Percentiles rank a stretch among this genome's conserved stretches.
Evolutionary conservation across 805 yeast genomes (phyloP).

Genomic region (Hanseniaspora hatyaiensis): DNA sequence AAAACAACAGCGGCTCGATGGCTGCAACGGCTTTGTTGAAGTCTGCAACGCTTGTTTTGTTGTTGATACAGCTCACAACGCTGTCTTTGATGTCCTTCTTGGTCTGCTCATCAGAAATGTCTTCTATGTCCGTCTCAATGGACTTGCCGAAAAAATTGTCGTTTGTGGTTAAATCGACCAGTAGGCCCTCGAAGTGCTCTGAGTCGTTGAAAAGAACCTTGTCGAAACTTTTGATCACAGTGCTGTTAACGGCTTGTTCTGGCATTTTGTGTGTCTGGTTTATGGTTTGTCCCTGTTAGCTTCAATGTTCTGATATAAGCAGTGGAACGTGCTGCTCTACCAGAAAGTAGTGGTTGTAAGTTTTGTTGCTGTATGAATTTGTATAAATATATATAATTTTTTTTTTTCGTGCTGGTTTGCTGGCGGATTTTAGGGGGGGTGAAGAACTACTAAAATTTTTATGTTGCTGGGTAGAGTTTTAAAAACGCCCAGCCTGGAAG

Average conservation of each 20-base stretch:
- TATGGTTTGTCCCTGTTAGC: background rate
- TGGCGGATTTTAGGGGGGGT: no score
- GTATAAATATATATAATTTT: no score
- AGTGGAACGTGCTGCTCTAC: no score
- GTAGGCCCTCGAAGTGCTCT: constrained; percentile 11
- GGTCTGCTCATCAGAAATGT: background rate
- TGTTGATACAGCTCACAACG: background rate
- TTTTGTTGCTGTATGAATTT: no score
- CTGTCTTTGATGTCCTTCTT: background rate
- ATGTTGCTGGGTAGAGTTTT: no score
- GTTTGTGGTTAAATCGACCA: constrained; percentile 2
- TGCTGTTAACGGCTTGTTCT: background rate
- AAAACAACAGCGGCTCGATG: constrained; percentile 8
- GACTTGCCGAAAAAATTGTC: constrained; percentile 2
- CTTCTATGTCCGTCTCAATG: background rate
- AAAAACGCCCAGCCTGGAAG: no score
- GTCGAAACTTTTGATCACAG: constrained; percentile 7
- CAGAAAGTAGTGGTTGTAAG: no score
- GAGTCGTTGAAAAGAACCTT: constrained; percentile 11
- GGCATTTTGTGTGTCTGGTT: background rate
- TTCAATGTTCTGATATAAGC: no score
- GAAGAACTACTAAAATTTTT: no score
- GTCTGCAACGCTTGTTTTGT: background rate
- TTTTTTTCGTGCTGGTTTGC: no score
- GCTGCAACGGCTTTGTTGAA: constrained; percentile 11